Percentiles rank a stretch among this genome's conserved stretches.
Evolutionary conservation across 441 rosid species (phyloP).

Genomic region (Arabidopsis hybrid): DNA sequence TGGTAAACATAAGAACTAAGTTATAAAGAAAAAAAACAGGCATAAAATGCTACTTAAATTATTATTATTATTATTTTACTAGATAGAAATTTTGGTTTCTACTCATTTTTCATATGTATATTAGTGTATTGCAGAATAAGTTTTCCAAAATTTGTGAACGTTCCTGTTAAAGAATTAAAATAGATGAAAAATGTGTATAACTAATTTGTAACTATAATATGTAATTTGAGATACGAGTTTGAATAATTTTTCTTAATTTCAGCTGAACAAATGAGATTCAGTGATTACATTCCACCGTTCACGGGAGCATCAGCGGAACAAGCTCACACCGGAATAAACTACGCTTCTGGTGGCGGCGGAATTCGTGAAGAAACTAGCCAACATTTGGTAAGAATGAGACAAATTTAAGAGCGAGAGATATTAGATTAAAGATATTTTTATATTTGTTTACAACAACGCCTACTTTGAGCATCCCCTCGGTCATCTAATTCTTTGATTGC

Average conservation of each 20-base stretch:
- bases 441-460: background rate
- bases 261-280: conserved; percentile 52
- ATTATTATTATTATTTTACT: background rate
- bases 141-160: background rate
- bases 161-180: background rate
- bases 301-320: conserved; percentile 45
- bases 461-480: too few relatives aligned
- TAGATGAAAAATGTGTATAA: background rate
- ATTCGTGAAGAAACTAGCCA: conserved; percentile 53
- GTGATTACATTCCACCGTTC: conserved; percentile 49
- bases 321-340: conserved; percentile 57
- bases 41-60: background rate
- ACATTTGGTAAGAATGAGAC: conserved; percentile 40
- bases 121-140: background rate
- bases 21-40: background rate
- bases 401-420: background rate
- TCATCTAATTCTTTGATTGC: too few relatives aligned
- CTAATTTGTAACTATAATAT: background rate
- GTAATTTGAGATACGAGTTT: conserved; percentile 21
- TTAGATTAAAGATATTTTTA: background rate
- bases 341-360: conserved; percentile 68
- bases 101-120: background rate
- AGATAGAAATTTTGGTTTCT: background rate
- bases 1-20: conserved; percentile 6
- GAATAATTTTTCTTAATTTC: conserved; percentile 4